These are phyloP conservation scores for Nicotiana knightiana DNA, from an alignment of 257 asterid genomes.

Conservation along the genomic window DNA sequence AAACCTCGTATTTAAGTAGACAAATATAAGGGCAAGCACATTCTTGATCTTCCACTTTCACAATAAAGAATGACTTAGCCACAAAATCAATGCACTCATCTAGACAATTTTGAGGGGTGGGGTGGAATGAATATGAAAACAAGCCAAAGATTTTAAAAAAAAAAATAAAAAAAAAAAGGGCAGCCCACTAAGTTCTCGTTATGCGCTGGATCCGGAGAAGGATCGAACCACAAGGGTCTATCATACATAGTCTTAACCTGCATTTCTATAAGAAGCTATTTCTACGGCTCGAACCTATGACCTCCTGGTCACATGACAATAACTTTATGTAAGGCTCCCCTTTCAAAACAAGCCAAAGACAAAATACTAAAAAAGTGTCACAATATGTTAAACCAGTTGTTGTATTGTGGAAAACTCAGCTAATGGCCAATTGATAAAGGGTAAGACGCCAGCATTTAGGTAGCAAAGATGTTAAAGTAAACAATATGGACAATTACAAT, in stretches of 20 bases:
- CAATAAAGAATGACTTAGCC: background rate
- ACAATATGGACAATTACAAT: slow-evolving; percentile 31
- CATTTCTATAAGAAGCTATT: no score
- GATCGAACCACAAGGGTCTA: no score
- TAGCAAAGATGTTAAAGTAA: slow-evolving; percentile 20
- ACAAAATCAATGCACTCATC: background rate
- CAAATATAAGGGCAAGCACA: no score
- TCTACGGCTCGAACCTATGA: no score
- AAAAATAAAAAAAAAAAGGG: background rate
- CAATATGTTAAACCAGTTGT: background rate
- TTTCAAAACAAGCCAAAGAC: background rate
- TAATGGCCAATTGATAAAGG: slow-evolving; percentile 23
- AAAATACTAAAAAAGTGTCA: background rate
- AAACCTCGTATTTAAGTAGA: no score
- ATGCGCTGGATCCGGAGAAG: no score
- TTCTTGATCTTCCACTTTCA: background rate
- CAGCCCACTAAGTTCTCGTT: no score
- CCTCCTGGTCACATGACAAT: no score
- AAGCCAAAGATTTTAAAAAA: background rate
- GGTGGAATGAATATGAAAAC: background rate
- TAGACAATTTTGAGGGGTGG: background rate
- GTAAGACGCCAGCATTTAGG: slow-evolving; percentile 29
- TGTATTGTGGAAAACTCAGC: background rate
- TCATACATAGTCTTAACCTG: no score
- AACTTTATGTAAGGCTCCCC: no score